Percentiles rank a stretch among this genome's conserved stretches.
Evolutionary conservation across 306 rosid species (phyloP).

Genomic region (Glycine soja): DNA sequence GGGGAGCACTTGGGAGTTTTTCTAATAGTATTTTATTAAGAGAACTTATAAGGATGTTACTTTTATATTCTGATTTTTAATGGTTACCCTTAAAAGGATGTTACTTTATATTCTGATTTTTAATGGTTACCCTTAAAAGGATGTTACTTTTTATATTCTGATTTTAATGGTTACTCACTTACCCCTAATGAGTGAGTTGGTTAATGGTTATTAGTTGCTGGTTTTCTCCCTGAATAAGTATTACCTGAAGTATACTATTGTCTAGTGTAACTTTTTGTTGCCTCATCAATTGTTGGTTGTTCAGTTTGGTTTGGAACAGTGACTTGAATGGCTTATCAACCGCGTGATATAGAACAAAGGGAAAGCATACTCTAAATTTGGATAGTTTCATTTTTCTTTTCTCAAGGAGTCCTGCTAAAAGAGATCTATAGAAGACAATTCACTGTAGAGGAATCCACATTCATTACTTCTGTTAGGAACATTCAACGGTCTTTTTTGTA

Average conservation of each 20-base stretch:
- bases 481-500: constrained; percentile 1
- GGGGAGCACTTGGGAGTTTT: constrained; percentile 18
- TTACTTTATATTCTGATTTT: constrained; percentile 32
- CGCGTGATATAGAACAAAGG: constrained; percentile 6
- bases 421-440: neutral
- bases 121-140: constrained; percentile 33
- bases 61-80: constrained; percentile 35
- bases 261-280: neutral
- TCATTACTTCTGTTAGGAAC: constrained; percentile 15
- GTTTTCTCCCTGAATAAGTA: neutral
- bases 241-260: neutral
- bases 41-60: constrained; percentile 36
- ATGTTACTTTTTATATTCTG: constrained; percentile 36
- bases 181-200: constrained; percentile 13
- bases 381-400: neutral
- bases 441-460: constrained; percentile 7
- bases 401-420: neutral
- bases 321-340: constrained; percentile 23
- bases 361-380: constrained; percentile 9
- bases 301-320: constrained; percentile 5
- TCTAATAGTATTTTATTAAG: constrained; percentile 43
- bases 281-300: constrained; percentile 35
- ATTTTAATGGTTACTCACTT: constrained; percentile 26
- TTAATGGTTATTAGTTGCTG: constrained; percentile 2
- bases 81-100: constrained; percentile 36